Conservation (phyloP, 2,329 filamentous ascomycete species). For the Alternaria triticimaculans region DNA sequence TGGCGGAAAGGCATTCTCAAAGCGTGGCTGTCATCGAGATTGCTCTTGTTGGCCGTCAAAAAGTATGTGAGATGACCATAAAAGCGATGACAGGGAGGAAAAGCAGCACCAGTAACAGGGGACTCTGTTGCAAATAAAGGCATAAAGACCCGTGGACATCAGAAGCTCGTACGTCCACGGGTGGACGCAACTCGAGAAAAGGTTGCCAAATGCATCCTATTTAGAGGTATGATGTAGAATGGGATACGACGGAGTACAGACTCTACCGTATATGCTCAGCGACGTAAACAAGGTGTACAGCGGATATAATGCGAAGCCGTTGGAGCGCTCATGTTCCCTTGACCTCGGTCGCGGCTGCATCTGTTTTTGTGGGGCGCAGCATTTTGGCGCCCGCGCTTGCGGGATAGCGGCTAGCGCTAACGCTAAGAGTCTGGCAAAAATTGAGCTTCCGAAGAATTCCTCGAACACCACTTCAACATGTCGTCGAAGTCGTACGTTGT, state of each 20-base stretch:
- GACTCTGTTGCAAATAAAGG: no score
- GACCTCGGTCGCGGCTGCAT: neutral
- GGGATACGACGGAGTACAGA: neutral
- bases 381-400: slow-evolving; percentile 2
- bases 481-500: slow-evolving; percentile 65
- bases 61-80: neutral
- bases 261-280: neutral
- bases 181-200: neutral
- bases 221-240: neutral
- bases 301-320: neutral
- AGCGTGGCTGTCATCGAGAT: neutral
- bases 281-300: neutral
- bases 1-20: neutral
- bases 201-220: neutral
- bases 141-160: no score
- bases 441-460: slow-evolving; percentile 43
- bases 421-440: slow-evolving; percentile 20
- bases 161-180: no score
- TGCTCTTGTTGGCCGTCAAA: neutral
- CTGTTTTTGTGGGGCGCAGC: neutral
- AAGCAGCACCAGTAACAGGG: neutral
- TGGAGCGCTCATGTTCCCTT: neutral
- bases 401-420: slow-evolving; percentile 3
- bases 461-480: slow-evolving; percentile 56
- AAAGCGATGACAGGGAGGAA: neutral